Evolutionary conservation across 768 basidiomycete genomes (phyloP).

Genomic region (Trametopsis cervina): DNA sequence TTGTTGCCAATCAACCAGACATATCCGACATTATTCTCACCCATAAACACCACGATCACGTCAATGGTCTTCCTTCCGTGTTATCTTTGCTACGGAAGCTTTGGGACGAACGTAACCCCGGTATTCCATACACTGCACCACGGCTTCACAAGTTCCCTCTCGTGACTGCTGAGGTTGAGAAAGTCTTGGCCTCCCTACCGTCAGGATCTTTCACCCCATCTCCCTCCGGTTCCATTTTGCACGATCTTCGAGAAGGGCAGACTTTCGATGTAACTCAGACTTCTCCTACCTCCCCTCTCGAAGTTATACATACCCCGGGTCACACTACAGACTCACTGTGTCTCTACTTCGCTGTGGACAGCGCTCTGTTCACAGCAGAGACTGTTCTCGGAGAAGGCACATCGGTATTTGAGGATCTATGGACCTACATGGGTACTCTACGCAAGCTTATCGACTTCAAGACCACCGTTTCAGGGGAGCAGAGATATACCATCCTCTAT

Average conservation of each 20-base stretch:
- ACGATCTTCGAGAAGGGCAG: constrained; percentile 55
- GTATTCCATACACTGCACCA: constrained; percentile 51
- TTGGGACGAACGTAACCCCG: constrained; percentile 48
- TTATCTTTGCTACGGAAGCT: constrained; percentile 55
- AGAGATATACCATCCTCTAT: constrained; percentile 50
- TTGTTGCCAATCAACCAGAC: constrained; percentile 38
- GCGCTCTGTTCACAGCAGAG: constrained; percentile 83
- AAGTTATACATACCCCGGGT: constrained; percentile 80
- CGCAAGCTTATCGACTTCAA: constrained; percentile 40
- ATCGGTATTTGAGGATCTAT: constrained; percentile 81
- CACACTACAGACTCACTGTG: constrained; percentile 86
- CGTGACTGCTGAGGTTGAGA: constrained; percentile 26
- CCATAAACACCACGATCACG: constrained; percentile 87
- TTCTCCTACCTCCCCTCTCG: constrained; percentile 29
- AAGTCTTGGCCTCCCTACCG: constrained; percentile 34
- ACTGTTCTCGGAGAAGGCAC: constrained; percentile 89
- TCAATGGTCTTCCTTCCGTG: constrained; percentile 67
- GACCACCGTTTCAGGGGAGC: constrained; percentile 26
- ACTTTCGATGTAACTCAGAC: constrained; percentile 30
- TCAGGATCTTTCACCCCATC: constrained; percentile 39
- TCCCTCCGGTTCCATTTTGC: constrained; percentile 38
- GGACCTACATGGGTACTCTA: constrained; percentile 60
- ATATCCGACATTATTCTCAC: constrained; percentile 89
- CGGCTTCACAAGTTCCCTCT: constrained; percentile 69
- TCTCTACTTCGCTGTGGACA: constrained; percentile 61